phyloP scores from a whole-genome alignment of 192 early-diverging fungal species.

The Coemansia sp. region DNA sequence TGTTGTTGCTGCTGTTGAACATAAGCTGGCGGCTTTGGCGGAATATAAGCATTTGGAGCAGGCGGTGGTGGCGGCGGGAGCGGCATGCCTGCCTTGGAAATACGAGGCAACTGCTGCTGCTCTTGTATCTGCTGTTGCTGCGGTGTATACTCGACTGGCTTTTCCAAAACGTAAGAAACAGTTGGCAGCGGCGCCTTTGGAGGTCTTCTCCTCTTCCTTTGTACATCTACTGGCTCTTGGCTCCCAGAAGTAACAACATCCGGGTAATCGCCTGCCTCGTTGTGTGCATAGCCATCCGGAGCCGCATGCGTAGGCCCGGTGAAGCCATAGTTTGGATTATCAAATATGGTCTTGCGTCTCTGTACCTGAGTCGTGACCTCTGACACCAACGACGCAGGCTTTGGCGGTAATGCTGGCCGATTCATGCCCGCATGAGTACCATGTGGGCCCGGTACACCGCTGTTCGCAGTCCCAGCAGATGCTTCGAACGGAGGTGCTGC shows the following conservation, averaged over 20 bases:
- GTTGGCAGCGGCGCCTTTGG: conserved; percentile 13
- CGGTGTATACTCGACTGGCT: conserved; percentile 8
- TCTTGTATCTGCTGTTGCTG: conserved; percentile 10
- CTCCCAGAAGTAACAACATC: background rate
- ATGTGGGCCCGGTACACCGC: background rate
- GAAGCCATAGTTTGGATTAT: conserved; percentile 54
- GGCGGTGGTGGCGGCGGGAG: conserved; percentile 10
- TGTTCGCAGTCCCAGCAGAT: background rate
- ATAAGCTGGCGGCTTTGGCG: conserved; percentile 29
- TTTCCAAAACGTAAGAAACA: conserved; percentile 2
- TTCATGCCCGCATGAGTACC: background rate
- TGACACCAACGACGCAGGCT: background rate
- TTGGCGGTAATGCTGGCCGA: conserved; percentile 1
- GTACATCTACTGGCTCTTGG: conserved; percentile 1
- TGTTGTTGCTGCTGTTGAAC: conserved; percentile 9
- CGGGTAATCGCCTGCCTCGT: conserved; percentile 6
- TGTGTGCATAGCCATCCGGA: background rate
- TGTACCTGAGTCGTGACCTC: conserved; percentile 4
- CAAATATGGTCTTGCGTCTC: conserved; percentile 59
- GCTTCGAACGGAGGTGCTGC: background rate
- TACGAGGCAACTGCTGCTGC: background rate
- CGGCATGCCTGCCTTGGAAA: conserved; percentile 2
- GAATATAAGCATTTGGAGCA: conserved; percentile 10
- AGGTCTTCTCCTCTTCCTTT: conserved; percentile 7
- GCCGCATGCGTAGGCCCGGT: conserved; percentile 24